Percentiles rank a stretch among this genome's conserved stretches.
Conservation (phyloP, 1,284 basidiomycete genomes). For the Trichosporon coremiiforme region DNA sequence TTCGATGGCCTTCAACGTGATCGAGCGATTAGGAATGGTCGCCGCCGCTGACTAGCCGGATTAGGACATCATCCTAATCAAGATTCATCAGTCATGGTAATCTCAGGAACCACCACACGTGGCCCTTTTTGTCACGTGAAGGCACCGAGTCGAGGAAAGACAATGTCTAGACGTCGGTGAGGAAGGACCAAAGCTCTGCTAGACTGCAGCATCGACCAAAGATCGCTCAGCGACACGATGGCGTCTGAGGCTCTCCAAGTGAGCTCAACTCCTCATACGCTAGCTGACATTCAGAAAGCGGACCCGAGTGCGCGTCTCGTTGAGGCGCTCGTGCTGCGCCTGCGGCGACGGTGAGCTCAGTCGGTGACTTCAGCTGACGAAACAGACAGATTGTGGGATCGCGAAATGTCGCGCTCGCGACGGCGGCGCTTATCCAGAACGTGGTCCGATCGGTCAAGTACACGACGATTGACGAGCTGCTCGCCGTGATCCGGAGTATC, state of each 20-base stretch:
- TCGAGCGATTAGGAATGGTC: background rate
- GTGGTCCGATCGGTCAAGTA: conserved; percentile 86
- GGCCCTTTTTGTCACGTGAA: background rate
- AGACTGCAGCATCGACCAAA: conserved; percentile 7
- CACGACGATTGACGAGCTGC: conserved; percentile 80
- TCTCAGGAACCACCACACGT: background rate
- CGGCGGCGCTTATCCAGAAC: conserved; percentile 80
- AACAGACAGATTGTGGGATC: conserved; percentile 80
- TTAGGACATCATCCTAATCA: background rate
- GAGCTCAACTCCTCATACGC: background rate
- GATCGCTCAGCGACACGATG: conserved; percentile 16
- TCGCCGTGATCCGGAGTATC: conserved; percentile 75
- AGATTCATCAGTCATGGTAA: background rate
- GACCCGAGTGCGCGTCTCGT: conserved; percentile 58
- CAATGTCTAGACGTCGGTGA: conserved; percentile 24
- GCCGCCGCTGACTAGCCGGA: background rate
- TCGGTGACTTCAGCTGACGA: conserved; percentile 20
- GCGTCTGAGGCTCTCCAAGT: conserved; percentile 24
- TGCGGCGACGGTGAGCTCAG: conserved; percentile 66
- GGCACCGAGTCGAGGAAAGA: conserved; percentile 18
- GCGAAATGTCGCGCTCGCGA: conserved; percentile 82
- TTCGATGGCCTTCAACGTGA: background rate
- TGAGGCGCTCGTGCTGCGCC: conserved; percentile 66
- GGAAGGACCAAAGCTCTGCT: conserved; percentile 1
- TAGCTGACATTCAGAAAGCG: conserved; percentile 35